Percentiles rank a stretch among this genome's conserved stretches.
phyloP scores from a whole-genome alignment of 495 filamentous ascomycete genomes.

The Penicillium fimorum region DNA sequence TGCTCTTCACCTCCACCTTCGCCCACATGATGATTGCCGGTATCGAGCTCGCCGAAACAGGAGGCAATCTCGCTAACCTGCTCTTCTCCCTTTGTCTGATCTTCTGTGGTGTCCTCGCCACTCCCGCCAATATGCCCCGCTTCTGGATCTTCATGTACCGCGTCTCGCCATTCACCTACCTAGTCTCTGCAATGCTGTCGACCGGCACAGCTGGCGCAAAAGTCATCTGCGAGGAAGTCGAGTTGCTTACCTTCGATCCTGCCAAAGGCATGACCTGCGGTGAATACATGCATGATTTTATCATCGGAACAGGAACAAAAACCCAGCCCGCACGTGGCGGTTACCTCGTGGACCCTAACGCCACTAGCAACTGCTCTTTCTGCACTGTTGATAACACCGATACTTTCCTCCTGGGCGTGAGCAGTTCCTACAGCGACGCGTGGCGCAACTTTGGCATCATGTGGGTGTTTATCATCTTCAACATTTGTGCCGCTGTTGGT shows the following conservation, averaged over 20 bases:
- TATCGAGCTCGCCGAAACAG: slow-evolving; percentile 61
- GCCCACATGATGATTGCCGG: slow-evolving; percentile 64
- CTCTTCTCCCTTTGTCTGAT: slow-evolving; percentile 61
- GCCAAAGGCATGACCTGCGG: slow-evolving; percentile 50
- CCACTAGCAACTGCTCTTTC: slow-evolving; percentile 57
- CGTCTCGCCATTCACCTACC: slow-evolving; percentile 70
- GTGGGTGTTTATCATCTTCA: slow-evolving; percentile 69
- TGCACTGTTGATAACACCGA: slow-evolving; percentile 63
- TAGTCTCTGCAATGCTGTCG: slow-evolving; percentile 63
- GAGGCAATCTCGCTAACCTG: slow-evolving; percentile 60
- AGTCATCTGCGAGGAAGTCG: slow-evolving; percentile 57
- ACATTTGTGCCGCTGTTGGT: slow-evolving; percentile 63
- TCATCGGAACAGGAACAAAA: slow-evolving; percentile 12
- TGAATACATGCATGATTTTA: slow-evolving; percentile 56
- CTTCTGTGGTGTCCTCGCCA: slow-evolving; percentile 68
- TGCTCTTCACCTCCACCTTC: slow-evolving; percentile 61
- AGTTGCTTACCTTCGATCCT: slow-evolving; percentile 55
- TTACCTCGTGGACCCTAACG: slow-evolving; percentile 50
- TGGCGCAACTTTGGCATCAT: slow-evolving; percentile 73
- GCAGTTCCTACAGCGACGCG: slow-evolving; percentile 54
- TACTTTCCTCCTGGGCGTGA: slow-evolving; percentile 52
- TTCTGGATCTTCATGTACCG: slow-evolving; percentile 90
- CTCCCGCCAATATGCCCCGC: slow-evolving; percentile 55
- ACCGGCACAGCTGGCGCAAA: slow-evolving; percentile 57
- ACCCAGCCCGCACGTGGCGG: slow-evolving; percentile 36